These are phyloP conservation scores for Pseudotsuga menziesii DNA, from an alignment of 75 land plant species.

Conservation along the genomic window DNA sequence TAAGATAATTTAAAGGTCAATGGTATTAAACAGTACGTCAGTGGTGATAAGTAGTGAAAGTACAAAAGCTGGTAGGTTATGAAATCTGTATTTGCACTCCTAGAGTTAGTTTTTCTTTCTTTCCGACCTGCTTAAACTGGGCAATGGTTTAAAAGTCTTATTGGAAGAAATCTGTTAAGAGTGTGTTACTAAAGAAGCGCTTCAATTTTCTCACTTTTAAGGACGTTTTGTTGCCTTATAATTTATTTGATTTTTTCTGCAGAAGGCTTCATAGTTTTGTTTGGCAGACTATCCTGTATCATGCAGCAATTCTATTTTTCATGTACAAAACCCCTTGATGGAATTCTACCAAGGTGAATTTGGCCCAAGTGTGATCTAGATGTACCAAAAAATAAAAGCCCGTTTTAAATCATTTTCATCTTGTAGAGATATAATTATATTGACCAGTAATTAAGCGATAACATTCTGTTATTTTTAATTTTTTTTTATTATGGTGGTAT, in stretches of 20 bases:
- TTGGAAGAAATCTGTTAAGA: too few species aligned
- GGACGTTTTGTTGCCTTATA: neutral
- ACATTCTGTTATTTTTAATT: neutral
- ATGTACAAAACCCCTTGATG: neutral
- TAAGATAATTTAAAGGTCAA: too few species aligned
- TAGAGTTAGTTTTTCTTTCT: neutral
- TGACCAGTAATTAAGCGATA: neutral
- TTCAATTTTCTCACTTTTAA: neutral
- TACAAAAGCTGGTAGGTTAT: neutral
- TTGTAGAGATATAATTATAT: neutral
- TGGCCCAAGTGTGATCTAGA: neutral
- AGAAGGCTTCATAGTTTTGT: neutral
- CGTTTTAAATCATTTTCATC: neutral
- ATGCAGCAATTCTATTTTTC: neutral
- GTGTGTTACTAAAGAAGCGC: too few species aligned
- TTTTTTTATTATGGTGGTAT: neutral
- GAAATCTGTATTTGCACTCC: neutral
- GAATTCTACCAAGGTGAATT: neutral
- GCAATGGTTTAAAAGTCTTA: too few species aligned
- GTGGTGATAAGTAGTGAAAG: too few species aligned
- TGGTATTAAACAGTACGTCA: too few species aligned
- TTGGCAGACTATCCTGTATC: neutral
- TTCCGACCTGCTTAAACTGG: neutral
- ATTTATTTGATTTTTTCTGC: neutral
- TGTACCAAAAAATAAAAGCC: neutral